These are phyloP conservation scores for Russula dissimulans DNA, from an alignment of 768 basidiomycete species.

Conservation along the genomic window DNA sequence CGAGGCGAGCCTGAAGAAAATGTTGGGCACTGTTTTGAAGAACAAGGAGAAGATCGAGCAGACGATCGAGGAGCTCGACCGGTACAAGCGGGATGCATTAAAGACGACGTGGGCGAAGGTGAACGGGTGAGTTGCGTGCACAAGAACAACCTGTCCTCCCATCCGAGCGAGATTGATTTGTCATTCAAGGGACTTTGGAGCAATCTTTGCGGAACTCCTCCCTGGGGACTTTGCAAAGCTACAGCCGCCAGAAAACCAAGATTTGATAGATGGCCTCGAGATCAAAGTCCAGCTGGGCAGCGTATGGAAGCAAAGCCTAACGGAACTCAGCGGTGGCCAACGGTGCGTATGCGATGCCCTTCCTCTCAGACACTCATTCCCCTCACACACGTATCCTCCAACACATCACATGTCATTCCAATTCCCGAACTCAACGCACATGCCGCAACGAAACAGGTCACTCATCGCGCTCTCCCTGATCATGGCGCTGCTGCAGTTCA, in stretches of 20 bases:
- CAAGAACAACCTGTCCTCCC: neutral
- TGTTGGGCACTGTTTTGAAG: slow-evolving; percentile 76
- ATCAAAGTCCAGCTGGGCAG: slow-evolving; percentile 92
- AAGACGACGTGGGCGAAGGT: slow-evolving; percentile 97
- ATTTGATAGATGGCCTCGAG: slow-evolving; percentile 91
- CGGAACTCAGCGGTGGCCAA: slow-evolving; percentile 95
- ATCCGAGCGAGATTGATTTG: neutral
- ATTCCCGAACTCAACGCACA: neutral
- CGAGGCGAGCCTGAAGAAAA: slow-evolving; percentile 79
- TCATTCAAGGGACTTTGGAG: slow-evolving; percentile 75
- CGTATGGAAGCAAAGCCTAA: slow-evolving; percentile 97
- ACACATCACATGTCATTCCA: too few relatives aligned
- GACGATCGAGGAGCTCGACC: slow-evolving; percentile 87
- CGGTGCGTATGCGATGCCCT: slow-evolving; percentile 41
- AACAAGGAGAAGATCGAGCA: slow-evolving; percentile 94
- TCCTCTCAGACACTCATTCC: neutral
- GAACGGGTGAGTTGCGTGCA: slow-evolving; percentile 47
- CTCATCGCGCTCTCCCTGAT: slow-evolving; percentile 96
- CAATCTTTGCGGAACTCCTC: slow-evolving; percentile 89
- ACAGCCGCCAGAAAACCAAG: slow-evolving; percentile 82
- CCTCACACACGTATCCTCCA: neutral
- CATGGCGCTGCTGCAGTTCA: slow-evolving; percentile 98
- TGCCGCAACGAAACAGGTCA: slow-evolving; percentile 45
- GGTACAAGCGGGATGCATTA: slow-evolving; percentile 88
- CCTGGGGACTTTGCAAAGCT: slow-evolving; percentile 96